A percentile compares a stretch with the other conserved stretches of the same genome.
phyloP scores from a whole-genome alignment of 331 rosid genomes.

The Acacia concinna region DNA sequence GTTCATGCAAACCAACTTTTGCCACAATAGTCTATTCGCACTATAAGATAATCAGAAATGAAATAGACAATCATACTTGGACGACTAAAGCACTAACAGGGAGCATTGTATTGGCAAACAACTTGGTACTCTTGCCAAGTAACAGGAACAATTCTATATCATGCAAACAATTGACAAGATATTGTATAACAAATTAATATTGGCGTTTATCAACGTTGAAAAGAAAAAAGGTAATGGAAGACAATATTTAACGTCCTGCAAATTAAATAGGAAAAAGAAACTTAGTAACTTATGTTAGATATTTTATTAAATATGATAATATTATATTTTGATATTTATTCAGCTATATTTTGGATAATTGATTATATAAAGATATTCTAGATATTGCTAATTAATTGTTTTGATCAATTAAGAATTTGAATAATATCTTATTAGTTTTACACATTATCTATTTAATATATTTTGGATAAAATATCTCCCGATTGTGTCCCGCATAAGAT shows the following conservation, averaged over 20 bases:
- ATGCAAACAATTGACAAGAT: neutral
- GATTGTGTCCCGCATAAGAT: too few relatives aligned
- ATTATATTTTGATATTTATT: too few relatives aligned
- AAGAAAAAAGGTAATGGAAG: constrained; percentile 10
- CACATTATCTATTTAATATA: too few relatives aligned
- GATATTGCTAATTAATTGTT: too few relatives aligned
- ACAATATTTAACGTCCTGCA: neutral
- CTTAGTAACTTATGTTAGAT: too few relatives aligned
- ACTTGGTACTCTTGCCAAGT: neutral
- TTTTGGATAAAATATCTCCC: too few relatives aligned
- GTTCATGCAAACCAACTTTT: constrained; percentile 10
- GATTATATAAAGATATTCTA: too few relatives aligned
- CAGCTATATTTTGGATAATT: too few relatives aligned
- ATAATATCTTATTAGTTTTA: too few relatives aligned
- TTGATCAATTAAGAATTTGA: too few relatives aligned
- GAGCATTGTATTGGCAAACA: neutral
- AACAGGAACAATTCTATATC: neutral
- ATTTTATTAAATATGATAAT: too few relatives aligned
- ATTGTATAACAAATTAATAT: neutral
- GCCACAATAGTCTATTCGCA: neutral
- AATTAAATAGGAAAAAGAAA: constrained; percentile 3
- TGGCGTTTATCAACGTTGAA: neutral
- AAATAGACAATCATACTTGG: neutral
- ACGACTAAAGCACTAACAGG: neutral
- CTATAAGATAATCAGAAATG: neutral